A percentile compares a stretch with the other conserved stretches of the same genome.
Evolutionary conservation across 805 yeast genomes (phyloP).

Genomic region (Ogataea paradorogensis): DNA sequence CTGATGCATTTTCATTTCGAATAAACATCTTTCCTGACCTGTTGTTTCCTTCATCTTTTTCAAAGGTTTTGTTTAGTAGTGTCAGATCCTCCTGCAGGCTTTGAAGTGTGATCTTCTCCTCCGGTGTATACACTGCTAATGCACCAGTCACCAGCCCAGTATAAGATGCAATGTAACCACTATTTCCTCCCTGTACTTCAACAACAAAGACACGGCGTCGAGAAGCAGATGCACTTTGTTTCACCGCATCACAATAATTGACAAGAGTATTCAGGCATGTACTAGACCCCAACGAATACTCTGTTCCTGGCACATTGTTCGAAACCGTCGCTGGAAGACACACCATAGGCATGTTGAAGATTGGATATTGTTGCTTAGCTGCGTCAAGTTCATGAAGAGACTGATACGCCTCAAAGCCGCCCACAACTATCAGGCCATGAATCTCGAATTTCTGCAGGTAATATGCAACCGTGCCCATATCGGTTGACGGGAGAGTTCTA

Average conservation of each 20-base stretch:
- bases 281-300: conserved; percentile 91
- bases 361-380: conserved; percentile 78
- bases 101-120: conserved; percentile 65
- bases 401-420: conserved; percentile 96
- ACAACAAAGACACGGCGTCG: conserved; percentile 93
- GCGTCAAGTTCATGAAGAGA: conserved; percentile 78
- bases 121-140: conserved; percentile 87
- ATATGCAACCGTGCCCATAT: conserved; percentile 87
- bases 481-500: conserved; percentile 78
- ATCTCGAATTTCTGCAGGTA: conserved; percentile 85
- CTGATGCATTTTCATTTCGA: conserved; percentile 80
- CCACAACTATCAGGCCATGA: conserved; percentile 87
- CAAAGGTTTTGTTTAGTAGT: conserved; percentile 63
- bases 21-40: conserved; percentile 84
- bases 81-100: conserved; percentile 75
- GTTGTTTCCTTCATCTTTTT: conserved; percentile 71
- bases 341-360: conserved; percentile 91
- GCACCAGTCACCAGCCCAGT: conserved; percentile 89
- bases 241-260: conserved; percentile 90
- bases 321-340: conserved; percentile 94
- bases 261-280: conserved; percentile 92
- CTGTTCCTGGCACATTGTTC: conserved; percentile 98
- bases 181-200: conserved; percentile 97
- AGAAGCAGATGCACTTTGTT: conserved; percentile 92
- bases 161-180: conserved; percentile 88